phyloP scores from a whole-genome alignment of 306 rosid genomes.

The Acacia confusa region DNA sequence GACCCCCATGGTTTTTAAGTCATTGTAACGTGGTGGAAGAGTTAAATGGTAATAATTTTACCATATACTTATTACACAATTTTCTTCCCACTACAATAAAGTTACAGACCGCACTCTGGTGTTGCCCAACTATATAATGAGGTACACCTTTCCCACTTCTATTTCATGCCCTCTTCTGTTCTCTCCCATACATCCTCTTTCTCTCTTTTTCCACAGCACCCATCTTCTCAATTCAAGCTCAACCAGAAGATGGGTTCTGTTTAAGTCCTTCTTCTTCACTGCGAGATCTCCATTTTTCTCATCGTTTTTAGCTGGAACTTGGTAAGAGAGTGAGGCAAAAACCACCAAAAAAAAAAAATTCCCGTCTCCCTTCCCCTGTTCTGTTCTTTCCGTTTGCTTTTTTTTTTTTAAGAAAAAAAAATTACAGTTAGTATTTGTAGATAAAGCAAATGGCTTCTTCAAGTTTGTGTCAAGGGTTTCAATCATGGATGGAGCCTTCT shows the following conservation, averaged over 20 bases:
- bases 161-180: conserved; percentile 40
- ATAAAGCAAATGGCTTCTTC: conserved; percentile 47
- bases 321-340: neutral
- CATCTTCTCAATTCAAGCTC: conserved; percentile 26
- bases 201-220: conserved; percentile 18
- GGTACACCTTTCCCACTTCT: conserved; percentile 36
- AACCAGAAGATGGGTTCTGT: conserved; percentile 17
- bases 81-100: conserved; percentile 19
- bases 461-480: conserved; percentile 53
- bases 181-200: neutral
- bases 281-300: neutral
- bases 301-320: conserved; percentile 7
- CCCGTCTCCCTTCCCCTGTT: conserved; percentile 34
- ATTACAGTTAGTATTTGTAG: conserved; percentile 5
- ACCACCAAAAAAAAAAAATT: neutral
- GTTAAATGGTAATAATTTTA: conserved; percentile 16
- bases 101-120: conserved; percentile 9
- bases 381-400: conserved; percentile 11
- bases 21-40: neutral
- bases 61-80: neutral
- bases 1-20: neutral
- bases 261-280: conserved; percentile 31
- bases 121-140: conserved; percentile 61
- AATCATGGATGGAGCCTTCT: conserved; percentile 54
- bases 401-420: neutral